Evolutionary conservation across 495 filamentous ascomycete genomes (phyloP).

Genomic region (Penicillium paradoxum): DNA sequence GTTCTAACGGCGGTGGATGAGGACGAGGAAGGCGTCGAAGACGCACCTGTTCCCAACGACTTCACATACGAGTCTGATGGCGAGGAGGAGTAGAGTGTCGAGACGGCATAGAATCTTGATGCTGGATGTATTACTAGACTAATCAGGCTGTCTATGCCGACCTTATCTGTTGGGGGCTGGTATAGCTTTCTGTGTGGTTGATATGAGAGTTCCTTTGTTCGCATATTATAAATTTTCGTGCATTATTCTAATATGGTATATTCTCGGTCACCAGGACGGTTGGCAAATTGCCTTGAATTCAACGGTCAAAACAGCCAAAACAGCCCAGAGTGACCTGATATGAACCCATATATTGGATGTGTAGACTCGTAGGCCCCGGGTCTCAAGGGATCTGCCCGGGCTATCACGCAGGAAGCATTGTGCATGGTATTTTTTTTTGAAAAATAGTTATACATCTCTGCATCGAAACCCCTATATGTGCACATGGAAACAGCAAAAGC

Average conservation of each 20-base stretch:
- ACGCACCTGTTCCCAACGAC: conserved; percentile 71
- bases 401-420: no score
- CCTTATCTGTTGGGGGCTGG: conserved; percentile 21
- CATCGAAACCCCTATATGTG: no score
- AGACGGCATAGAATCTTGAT: conserved; percentile 16
- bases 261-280: neutral
- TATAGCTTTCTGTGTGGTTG: conserved; percentile 7
- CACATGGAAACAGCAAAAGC: neutral
- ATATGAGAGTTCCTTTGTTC: conserved; percentile 9
- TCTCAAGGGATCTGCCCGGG: no score
- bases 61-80: conserved; percentile 84
- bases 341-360: no score
- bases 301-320: neutral
- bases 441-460: no score
- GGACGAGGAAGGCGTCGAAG: conserved; percentile 75
- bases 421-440: no score
- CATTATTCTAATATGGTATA: neutral
- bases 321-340: neutral
- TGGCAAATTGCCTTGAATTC: neutral
- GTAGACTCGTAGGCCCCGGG: no score
- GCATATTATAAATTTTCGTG: neutral
- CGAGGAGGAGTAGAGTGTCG: conserved; percentile 51
- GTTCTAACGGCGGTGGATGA: conserved; percentile 81
- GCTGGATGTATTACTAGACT: conserved; percentile 47
- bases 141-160: conserved; percentile 28